Percentiles rank a stretch among this genome's conserved stretches.
Evolutionary conservation across 2,329 filamentous ascomycete species (phyloP).

Genomic region (Xylaria digitata): DNA sequence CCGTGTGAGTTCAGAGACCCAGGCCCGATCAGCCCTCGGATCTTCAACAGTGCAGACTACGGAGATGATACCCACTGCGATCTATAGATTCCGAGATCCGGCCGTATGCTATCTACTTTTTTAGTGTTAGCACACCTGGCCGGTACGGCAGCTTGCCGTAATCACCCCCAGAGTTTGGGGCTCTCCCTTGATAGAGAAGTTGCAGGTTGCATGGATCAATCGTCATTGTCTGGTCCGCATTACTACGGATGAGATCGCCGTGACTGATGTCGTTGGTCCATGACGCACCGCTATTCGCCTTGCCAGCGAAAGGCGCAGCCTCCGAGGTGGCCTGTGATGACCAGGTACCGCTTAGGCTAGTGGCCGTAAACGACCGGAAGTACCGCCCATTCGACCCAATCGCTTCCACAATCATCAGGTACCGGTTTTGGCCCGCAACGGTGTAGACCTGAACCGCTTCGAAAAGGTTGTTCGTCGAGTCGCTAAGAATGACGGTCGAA

Average conservation of each 20-base stretch:
- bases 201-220: conserved; percentile 73
- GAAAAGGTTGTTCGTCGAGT: conserved; percentile 68
- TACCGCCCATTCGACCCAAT: conserved; percentile 68
- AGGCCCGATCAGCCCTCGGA: too few species aligned
- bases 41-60: neutral
- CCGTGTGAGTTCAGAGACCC: too few species aligned
- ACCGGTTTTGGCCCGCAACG: conserved; percentile 63
- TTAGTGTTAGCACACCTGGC: conserved; percentile 64
- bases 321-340: conserved; percentile 67
- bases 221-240: conserved; percentile 70
- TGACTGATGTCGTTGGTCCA: conserved; percentile 77
- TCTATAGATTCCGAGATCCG: neutral
- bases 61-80: too few species aligned
- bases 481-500: conserved; percentile 63
- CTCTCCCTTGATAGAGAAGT: conserved; percentile 71
- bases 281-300: conserved; percentile 70
- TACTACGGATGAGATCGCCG: conserved; percentile 69
- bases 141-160: conserved; percentile 66
- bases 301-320: conserved; percentile 72
- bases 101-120: neutral
- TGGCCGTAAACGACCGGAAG: conserved; percentile 75
- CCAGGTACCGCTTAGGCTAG: conserved; percentile 67
- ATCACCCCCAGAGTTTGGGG: conserved; percentile 55
- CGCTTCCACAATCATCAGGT: conserved; percentile 76
- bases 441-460: conserved; percentile 76